phyloP scores from a whole-genome alignment of 192 early-diverging fungal species.

The Podochytrium sp. region DNA sequence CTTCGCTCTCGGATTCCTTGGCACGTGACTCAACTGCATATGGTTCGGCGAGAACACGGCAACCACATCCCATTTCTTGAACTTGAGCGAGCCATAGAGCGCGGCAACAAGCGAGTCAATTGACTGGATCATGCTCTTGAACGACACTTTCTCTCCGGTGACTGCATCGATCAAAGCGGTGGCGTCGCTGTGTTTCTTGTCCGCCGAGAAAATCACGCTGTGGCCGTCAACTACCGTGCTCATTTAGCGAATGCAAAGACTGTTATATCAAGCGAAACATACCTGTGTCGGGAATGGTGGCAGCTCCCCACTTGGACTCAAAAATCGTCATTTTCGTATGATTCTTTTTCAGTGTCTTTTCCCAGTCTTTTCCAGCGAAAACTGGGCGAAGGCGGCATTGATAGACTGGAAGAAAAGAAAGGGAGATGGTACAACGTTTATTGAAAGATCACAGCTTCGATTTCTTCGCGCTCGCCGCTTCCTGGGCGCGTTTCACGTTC shows the following conservation, averaged over 20 bases:
- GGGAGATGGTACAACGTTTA: too few species aligned
- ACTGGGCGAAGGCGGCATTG: too few species aligned
- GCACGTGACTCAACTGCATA: slow-evolving; percentile 42
- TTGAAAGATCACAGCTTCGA: too few species aligned
- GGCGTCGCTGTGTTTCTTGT: background rate
- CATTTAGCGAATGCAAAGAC: too few species aligned
- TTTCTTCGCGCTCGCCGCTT: too few species aligned
- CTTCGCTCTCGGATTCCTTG: too few species aligned
- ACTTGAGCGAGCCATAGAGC: slow-evolving; percentile 51
- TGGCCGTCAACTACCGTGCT: slow-evolving; percentile 31
- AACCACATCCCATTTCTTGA: slow-evolving; percentile 72
- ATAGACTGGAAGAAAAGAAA: too few species aligned
- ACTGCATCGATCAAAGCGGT: slow-evolving; percentile 58
- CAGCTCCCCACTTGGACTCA: background rate
- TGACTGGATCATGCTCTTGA: slow-evolving; percentile 43
- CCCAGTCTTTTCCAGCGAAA: too few species aligned
- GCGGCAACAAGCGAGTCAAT: slow-evolving; percentile 56
- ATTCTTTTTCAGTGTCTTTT: too few species aligned
- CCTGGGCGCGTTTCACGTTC: slow-evolving; percentile 34
- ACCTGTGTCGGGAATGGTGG: slow-evolving; percentile 1
- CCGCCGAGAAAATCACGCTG: slow-evolving; percentile 16
- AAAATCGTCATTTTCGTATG: too few species aligned
- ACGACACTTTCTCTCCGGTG: slow-evolving; percentile 49
- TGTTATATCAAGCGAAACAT: too few species aligned
- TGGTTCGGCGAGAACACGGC: slow-evolving; percentile 75